Conservation (phyloP, 2,329 filamentous ascomycete genomes). For the Westerdykella ornata region DNA sequence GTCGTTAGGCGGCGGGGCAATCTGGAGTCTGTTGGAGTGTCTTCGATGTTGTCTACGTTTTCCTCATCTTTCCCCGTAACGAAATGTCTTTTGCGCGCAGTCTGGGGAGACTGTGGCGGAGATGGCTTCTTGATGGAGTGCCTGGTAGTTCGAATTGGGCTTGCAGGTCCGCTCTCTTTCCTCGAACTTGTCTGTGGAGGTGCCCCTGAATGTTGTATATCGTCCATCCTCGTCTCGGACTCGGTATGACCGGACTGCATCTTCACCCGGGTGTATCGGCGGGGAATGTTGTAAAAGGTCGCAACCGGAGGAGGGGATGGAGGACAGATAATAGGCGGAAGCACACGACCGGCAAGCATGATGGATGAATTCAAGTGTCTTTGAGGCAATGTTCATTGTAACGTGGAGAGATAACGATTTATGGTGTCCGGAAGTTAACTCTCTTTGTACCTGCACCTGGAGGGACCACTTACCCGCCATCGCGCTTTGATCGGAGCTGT, state of each 20-base stretch:
- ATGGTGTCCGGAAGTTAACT: conserved; percentile 17
- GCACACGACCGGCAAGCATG: conserved; percentile 32
- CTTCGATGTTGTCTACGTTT: conserved; percentile 2
- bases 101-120: conserved; percentile 15
- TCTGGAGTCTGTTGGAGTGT: conserved; percentile 16
- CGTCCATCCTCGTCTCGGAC: conserved; percentile 15
- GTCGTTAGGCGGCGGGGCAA: conserved; percentile 5
- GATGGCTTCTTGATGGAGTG: conserved; percentile 10
- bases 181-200: too few relatives aligned
- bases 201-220: conserved; percentile 11
- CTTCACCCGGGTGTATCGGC: conserved; percentile 30
- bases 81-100: conserved; percentile 19
- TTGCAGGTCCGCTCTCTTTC: conserved; percentile 3
- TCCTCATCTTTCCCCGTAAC: too few relatives aligned
- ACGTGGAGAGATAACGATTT: conserved; percentile 23
- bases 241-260: conserved; percentile 21
- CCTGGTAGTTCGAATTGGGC: conserved; percentile 13
- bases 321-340: conserved; percentile 27
- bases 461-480: conserved; percentile 10
- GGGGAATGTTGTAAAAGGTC: conserved; percentile 31
- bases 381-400: conserved; percentile 33
- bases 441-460: conserved; percentile 31
- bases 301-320: conserved; percentile 20
- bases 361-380: conserved; percentile 19
- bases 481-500: conserved; percentile 19